Base-by-base conservation (phyloP, 2,329 filamentous ascomycete species). In the Arthrobotrys musiformis region DNA sequence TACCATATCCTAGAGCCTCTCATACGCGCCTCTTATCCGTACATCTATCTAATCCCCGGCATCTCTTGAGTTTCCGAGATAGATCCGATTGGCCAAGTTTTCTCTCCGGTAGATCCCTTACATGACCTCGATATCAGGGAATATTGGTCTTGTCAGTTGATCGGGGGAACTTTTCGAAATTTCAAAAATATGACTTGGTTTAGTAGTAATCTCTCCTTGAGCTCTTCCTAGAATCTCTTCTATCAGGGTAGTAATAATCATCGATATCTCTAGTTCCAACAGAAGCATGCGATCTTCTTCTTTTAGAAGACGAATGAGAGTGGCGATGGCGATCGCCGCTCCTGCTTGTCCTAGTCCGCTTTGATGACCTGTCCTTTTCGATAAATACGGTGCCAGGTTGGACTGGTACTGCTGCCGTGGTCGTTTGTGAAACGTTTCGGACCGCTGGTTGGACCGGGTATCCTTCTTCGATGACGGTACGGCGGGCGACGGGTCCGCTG, bases 401-500 rank as follows among this genome's bases (percentile, higher is more conserved):
- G n/a, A 76, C 22, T 15, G 72, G 72, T 13, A 76, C 66, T 17
- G 72, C 13, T 54, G 70, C 46, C 9, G 70, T 75, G 28, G 72
- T 76, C 2, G 72, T 76, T 44, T 70, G 72, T 60, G 63, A 63
- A 58, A 76, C 64, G 52, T 76, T 76, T 28, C 72, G 50, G 26
- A 70, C 64, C 19, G 72, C 64, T 5, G 72, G 72, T 13, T 70
- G 63, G 26, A 70, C 50, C 4, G 72, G 72, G 24, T 70, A 76
- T 26, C 72, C 72, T 61, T 76, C 72, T 22, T 76, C 72, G 50
- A 76, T 76, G 28, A 76, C 64, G 13, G 72, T 76, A 24, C 72
- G 72, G 50, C 72, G 72, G 40, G 72, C 72, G 60, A 76, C 64
- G 30, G 72, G 72, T 24, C 72, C 72, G 6, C 72, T 76, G 33